Evolutionary conservation across 352 stramenopile genomes (phyloP).

Genomic region (Phytophthora rubi): DNA sequence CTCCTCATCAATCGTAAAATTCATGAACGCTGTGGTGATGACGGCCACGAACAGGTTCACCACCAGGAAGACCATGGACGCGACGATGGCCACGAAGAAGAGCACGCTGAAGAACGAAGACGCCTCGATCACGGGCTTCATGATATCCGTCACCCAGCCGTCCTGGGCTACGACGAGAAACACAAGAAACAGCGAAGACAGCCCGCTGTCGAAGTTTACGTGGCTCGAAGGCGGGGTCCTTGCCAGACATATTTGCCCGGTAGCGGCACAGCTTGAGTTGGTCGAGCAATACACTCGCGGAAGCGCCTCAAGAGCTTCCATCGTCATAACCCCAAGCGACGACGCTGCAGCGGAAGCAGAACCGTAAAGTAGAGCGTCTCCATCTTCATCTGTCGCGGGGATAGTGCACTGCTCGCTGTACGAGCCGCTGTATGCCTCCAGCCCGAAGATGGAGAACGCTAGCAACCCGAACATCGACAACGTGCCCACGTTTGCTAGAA

Average conservation of each 20-base stretch:
- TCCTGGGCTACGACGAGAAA: slow-evolving; percentile 84
- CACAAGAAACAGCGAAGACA: slow-evolving; percentile 75
- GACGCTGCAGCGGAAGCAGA: slow-evolving; percentile 20
- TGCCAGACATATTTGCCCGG: slow-evolving; percentile 42
- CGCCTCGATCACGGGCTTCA: slow-evolving; percentile 74
- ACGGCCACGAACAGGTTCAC: slow-evolving; percentile 86
- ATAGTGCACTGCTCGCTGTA: slow-evolving; percentile 64
- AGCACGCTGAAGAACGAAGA: slow-evolving; percentile 59
- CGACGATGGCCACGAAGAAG: slow-evolving; percentile 80
- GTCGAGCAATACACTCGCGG: slow-evolving; percentile 60
- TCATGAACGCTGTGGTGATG: slow-evolving; percentile 88
- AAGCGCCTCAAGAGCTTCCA: slow-evolving; percentile 43
- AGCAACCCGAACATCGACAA: slow-evolving; percentile 79
- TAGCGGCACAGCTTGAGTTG: slow-evolving; percentile 47
- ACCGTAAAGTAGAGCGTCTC: slow-evolving; percentile 1
- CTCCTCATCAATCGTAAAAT: slow-evolving; percentile 69
- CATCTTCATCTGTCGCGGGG: neutral
- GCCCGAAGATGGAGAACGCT: slow-evolving; percentile 78
- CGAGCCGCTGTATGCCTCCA: slow-evolving; percentile 66
- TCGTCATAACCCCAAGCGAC: slow-evolving; percentile 15
- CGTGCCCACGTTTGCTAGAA: slow-evolving; percentile 77
- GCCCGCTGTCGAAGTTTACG: slow-evolving; percentile 78
- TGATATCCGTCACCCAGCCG: slow-evolving; percentile 81
- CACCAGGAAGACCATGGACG: slow-evolving; percentile 82
- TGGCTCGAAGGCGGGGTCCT: slow-evolving; percentile 48